Base-by-base conservation (phyloP, 441 rosid genomes). In the Syzygium syzygioides region DNA sequence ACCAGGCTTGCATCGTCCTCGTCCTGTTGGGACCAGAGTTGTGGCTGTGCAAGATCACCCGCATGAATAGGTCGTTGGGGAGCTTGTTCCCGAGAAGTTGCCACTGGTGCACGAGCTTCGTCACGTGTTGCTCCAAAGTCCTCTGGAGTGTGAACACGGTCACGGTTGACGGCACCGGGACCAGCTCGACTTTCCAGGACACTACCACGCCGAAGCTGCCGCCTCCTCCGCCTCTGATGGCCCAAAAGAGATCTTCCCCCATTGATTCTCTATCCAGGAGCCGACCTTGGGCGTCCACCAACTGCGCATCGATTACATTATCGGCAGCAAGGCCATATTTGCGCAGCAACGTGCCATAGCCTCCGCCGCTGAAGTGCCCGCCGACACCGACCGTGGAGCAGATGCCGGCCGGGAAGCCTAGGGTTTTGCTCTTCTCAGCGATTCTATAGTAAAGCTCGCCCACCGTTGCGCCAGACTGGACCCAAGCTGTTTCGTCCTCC, bases 181-280 rank as follows among this genome's bases (percentile, higher is more conserved):
- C 89, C 11, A 88, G 85, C 86, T 45, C 60, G 59, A 88, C 34
- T 66, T 88, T 88, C 87, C 84, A 88, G 13, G 89, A 57, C 37
- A 88, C 62, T 11, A 88, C 87, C 18, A 88, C 87, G 7, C 89
- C 89, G n/a, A 88, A 88, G 54, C 87, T 88, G 59, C 60, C 87
- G 13, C 87, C 89, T 2, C 89, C 89, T 60, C 89, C 89, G 2
- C 89, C 89, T 25, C 87, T 83, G 50, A 88, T 88, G 11, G 87
- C 87, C 89, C 89, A 88, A 32, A 88, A 88, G 55, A 88, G 86
- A 48, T 57, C 89, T 85, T 80, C 89, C 45, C 86, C 89, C 89
- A 88, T 88, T 26, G 86, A 23, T 83, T 80, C 56, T 57, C 89
- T 83, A 30, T 83, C 86, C 12, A 84, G 64, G 15, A 88, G 66